These are phyloP conservation scores for Rhodotorula kratochvilovae DNA, from an alignment of 768 basidiomycete genomes.

Conservation along the genomic window DNA sequence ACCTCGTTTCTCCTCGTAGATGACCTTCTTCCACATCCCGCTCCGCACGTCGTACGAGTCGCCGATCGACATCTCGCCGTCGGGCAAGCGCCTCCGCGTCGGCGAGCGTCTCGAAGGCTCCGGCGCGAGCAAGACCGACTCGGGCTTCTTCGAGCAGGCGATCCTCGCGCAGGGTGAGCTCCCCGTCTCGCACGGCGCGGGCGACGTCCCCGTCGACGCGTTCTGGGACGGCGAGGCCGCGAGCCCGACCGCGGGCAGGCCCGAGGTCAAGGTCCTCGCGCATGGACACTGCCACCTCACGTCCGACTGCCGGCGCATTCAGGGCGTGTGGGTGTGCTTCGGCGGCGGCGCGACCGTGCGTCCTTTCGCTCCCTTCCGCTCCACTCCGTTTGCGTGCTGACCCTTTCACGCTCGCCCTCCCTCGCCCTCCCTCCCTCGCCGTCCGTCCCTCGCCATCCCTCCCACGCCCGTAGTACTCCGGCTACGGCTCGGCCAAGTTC, in stretches of 20 bases:
- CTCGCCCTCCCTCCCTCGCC: not conserved
- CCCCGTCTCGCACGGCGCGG: slow-evolving; percentile 52
- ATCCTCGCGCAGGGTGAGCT: slow-evolving; percentile 70
- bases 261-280: slow-evolving; percentile 56
- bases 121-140: slow-evolving; percentile 66
- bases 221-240: slow-evolving; percentile 37
- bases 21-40: slow-evolving; percentile 57
- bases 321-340: slow-evolving; percentile 88
- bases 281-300: slow-evolving; percentile 79
- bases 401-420: not conserved
- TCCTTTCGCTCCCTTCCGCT: slow-evolving; percentile 15
- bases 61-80: slow-evolving; percentile 63
- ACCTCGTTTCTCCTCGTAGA: not conserved
- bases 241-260: slow-evolving; percentile 17
- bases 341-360: slow-evolving; percentile 58
- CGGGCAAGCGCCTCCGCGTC: slow-evolving; percentile 63
- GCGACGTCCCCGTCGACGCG: slow-evolving; percentile 59
- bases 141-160: slow-evolving; percentile 79
- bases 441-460: not conserved
- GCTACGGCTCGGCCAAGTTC: slow-evolving; percentile 57
- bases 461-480: slow-evolving; percentile 38
- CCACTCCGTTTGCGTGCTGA: slow-evolving; percentile 14
- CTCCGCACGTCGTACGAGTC: slow-evolving; percentile 68
- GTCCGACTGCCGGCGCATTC: slow-evolving; percentile 66
- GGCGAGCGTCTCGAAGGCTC: slow-evolving; percentile 61